Percentiles rank a stretch among this genome's conserved stretches.
phyloP scores from a whole-genome alignment of 176 grass and related monocot genomes.

The Triticum turgidum region DNA sequence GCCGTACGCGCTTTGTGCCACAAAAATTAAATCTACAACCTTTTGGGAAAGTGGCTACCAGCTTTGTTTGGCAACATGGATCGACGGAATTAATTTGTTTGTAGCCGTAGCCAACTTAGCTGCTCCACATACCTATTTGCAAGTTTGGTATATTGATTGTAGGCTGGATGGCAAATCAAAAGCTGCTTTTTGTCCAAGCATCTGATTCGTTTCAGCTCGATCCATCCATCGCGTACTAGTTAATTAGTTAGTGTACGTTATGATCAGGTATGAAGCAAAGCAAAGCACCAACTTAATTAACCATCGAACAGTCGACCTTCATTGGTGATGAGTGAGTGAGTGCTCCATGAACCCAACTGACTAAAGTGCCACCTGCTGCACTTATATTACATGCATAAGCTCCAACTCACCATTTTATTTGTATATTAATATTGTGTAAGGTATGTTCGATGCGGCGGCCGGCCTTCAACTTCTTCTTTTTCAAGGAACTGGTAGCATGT shows the following conservation, averaged over 20 bases:
- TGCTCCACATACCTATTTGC: not conserved
- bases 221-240: not conserved
- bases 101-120: not conserved
- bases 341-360: not conserved
- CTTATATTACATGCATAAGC: not conserved
- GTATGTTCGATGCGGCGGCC: not conserved
- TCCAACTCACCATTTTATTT: not conserved
- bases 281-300: not conserved
- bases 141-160: not conserved
- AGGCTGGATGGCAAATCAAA: not conserved
- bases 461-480: not conserved
- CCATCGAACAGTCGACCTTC: not conserved
- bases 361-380: constrained; percentile 11
- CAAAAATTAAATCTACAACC: not conserved
- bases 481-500: too few species aligned
- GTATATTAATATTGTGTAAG: not conserved
- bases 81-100: not conserved
- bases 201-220: not conserved
- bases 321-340: not conserved
- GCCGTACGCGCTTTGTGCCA: not conserved
- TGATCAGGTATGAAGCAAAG: not conserved
- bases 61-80: not conserved
- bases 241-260: not conserved
- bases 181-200: not conserved
- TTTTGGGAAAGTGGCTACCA: not conserved